Evolutionary conservation across 257 asterid species (phyloP), one percentile per base, ranked within the genome.

Genomic region (Gentiana straminea): DNA sequence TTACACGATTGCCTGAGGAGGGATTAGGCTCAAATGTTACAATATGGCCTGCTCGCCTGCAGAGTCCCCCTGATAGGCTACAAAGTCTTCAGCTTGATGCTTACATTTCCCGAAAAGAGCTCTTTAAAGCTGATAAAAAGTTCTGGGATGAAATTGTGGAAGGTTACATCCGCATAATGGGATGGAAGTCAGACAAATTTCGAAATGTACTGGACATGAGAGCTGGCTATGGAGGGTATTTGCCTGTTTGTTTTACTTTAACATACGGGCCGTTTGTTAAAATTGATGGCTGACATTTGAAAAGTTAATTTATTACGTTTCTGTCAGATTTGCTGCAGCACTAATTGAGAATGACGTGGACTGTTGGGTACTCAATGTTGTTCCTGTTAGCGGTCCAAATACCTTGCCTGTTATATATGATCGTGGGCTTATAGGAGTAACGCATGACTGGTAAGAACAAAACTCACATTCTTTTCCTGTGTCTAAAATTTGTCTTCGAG

Each of bases 171-270:
- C 82, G 81, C 5, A 84, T 51, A 46, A 62, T 81, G 39, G 80
- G 66, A 36, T 87, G 96, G 96, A 77, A 86, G 35, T 63, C 74
- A 52, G 69, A 33, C 66, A 77, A 81, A 68, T 61, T 81, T 51
- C 77, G 98, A 73, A 91, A 91, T 73, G 98, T 91, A 58, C 55
- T 87, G 83, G 98, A 84, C 81, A 91, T 91, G 98, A 81, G 81
- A 79, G 98, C 98, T 52, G 95, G 96, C 59, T 91, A 79, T 59
- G 98, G 98, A 73, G 96, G 98, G 96, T 86, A 79, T 49, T 57
- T 43, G 49, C 52, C 13, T 51, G 59, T 37, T 60, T 62, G 51
- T 51, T 39, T 59, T 55, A 34, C 34, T 63, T 55, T 51, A 54
- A 52, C 60, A 10, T 24, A 24, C 24, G 24, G 24, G 24, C 24